A percentile compares a stretch with the other conserved stretches of the same genome.
phyloP scores from a whole-genome alignment of 768 basidiomycete species.

The Collybia sp. region DNA sequence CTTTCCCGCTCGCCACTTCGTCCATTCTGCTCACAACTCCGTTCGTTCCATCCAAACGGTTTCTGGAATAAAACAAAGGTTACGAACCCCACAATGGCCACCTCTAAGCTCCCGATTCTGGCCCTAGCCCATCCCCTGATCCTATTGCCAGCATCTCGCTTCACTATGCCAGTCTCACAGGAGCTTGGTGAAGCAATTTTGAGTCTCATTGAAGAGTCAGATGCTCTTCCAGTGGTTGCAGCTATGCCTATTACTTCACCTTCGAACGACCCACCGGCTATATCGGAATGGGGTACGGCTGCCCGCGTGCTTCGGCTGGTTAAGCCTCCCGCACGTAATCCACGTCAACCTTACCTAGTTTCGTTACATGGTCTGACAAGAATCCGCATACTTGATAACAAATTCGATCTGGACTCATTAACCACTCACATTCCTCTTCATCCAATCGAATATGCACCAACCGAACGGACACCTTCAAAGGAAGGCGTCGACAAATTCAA shows the following conservation, averaged over 20 bases:
- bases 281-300: constrained; percentile 61
- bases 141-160: constrained; percentile 67
- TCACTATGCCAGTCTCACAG: constrained; percentile 63
- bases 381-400: constrained; percentile 46
- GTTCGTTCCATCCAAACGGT: too few relatives aligned
- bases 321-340: constrained; percentile 50
- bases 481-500: constrained; percentile 67
- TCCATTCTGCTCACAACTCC: too few relatives aligned
- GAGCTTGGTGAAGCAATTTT: constrained; percentile 62
- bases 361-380: constrained; percentile 71
- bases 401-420: constrained; percentile 18
- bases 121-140: constrained; percentile 67
- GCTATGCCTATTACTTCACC: constrained; percentile 50
- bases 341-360: constrained; percentile 59
- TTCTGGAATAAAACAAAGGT: too few relatives aligned
- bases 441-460: constrained; percentile 44
- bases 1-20: too few relatives aligned
- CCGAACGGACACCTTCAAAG: constrained; percentile 40
- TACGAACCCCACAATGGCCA: constrained; percentile 24
- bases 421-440: constrained; percentile 28
- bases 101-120: constrained; percentile 60
- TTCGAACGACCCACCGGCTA: constrained; percentile 14
- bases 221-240: constrained; percentile 65
- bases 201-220: constrained; percentile 63
- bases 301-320: constrained; percentile 70